phyloP scores from a whole-genome alignment of 371 early-diverging fungal genomes.

The Dentiscutata heterogama region DNA sequence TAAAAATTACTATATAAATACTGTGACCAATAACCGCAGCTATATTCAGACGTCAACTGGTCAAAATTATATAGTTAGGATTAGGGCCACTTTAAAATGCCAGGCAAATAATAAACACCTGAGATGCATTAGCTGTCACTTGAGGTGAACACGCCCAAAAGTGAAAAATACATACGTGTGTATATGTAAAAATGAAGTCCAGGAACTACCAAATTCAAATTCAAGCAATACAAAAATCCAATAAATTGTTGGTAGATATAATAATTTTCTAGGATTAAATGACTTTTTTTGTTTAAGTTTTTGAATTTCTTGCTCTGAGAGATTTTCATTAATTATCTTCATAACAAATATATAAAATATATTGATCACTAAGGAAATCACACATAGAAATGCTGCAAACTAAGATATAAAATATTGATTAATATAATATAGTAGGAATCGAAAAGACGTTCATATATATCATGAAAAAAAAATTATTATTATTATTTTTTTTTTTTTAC shows the following conservation, averaged over 20 bases:
- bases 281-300: slow-evolving; percentile 65
- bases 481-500: too few species aligned
- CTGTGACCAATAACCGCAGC: too few species aligned
- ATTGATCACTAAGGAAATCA: slow-evolving; percentile 69
- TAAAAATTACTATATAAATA: background rate
- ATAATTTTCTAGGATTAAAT: slow-evolving; percentile 67
- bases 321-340: slow-evolving; percentile 52
- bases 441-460: background rate
- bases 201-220: slow-evolving; percentile 73
- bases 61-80: background rate
- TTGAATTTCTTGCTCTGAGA: slow-evolving; percentile 52
- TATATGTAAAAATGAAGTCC: slow-evolving; percentile 81
- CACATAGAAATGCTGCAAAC: slow-evolving; percentile 69
- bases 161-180: slow-evolving; percentile 56
- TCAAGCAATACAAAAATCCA: slow-evolving; percentile 74
- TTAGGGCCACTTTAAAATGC: background rate
- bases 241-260: slow-evolving; percentile 69
- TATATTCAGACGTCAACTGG: too few species aligned
- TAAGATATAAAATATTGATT: slow-evolving; percentile 35
- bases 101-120: too few species aligned
- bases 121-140: too few species aligned
- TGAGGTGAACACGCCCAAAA: too few species aligned
- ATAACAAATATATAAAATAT: slow-evolving; percentile 67
- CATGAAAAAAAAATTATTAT: too few species aligned
- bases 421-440: background rate